Conservation (phyloP, 257 asterid species). For the Osmanthus fragrans region DNA sequence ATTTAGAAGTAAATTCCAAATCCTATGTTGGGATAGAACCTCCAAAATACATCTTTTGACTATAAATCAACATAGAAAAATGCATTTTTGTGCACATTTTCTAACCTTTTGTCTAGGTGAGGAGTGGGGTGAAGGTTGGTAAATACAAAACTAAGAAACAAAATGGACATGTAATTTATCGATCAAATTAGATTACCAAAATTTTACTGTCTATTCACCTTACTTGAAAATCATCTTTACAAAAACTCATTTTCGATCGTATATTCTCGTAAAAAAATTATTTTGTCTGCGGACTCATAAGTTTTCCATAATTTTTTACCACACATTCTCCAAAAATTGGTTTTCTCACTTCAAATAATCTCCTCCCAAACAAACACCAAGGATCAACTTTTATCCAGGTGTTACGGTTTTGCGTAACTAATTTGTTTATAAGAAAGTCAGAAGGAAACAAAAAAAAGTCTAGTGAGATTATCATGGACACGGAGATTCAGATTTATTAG, state of each 20-base stretch:
- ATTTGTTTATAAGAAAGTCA: no score
- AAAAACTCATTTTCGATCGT: neutral
- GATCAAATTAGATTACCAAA: constrained; percentile 10
- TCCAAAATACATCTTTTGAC: constrained; percentile 54
- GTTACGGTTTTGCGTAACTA: no score
- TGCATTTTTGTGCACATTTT: constrained; percentile 12
- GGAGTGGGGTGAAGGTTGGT: neutral
- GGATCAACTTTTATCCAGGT: no score
- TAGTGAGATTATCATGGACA: no score
- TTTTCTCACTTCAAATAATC: no score
- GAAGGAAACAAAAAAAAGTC: no score
- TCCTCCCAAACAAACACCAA: no score
- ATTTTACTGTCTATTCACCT: constrained; percentile 15
- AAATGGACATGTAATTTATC: constrained; percentile 11
- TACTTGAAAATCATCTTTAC: neutral
- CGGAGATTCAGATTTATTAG: no score
- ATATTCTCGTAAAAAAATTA: no score
- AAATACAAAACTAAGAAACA: constrained; percentile 31
- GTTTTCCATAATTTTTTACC: no score
- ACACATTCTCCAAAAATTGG: no score
- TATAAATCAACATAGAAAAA: neutral
- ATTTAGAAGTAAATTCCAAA: constrained; percentile 42
- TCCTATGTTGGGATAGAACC: constrained; percentile 29
- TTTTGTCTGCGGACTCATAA: no score
- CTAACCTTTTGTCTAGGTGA: constrained; percentile 25